Evolutionary conservation across 164 flowering plant species (phyloP).

Genomic region (Sextonia rubra): DNA sequence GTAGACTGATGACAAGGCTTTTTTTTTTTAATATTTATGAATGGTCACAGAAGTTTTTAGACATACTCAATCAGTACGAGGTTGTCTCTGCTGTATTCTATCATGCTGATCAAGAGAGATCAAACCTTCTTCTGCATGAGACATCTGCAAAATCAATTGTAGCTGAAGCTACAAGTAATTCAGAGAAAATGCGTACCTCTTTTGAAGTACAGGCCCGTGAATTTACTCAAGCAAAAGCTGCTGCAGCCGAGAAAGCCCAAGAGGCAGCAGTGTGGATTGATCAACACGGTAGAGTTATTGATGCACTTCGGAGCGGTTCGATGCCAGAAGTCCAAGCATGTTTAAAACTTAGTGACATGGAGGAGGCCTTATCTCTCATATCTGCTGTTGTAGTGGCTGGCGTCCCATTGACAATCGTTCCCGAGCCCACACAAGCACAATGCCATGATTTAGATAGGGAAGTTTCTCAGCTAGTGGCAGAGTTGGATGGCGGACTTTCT

Average conservation of each 20-base stretch:
- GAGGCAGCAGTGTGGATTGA: constrained; percentile 85
- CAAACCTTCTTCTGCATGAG: constrained; percentile 65
- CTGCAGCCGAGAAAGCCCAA: constrained; percentile 68
- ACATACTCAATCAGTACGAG: constrained; percentile 70
- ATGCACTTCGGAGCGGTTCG: constrained; percentile 68
- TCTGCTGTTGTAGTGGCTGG: constrained; percentile 83
- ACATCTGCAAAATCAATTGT: constrained; percentile 77
- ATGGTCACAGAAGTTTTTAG: constrained; percentile 67
- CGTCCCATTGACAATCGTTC: constrained; percentile 85
- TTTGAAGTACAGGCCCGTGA: constrained; percentile 76
- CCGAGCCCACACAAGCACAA: constrained; percentile 95
- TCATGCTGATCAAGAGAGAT: constrained; percentile 83
- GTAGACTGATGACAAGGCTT: too few species aligned
- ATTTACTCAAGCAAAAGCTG: constrained; percentile 72
- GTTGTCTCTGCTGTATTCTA: constrained; percentile 57
- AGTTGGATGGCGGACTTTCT: constrained; percentile 63
- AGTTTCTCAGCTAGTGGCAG: constrained; percentile 58
- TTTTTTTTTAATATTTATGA: too few species aligned
- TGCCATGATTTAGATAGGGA: constrained; percentile 89
- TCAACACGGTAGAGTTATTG: constrained; percentile 82
- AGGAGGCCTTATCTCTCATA: constrained; percentile 68
- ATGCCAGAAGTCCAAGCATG: constrained; percentile 49
- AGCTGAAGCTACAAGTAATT: constrained; percentile 69
- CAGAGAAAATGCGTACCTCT: constrained; percentile 61
- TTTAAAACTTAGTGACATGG: constrained; percentile 36